These are phyloP conservation scores for Solioccasus polychromus DNA, from an alignment of 768 basidiomycete genomes.

Conservation along the genomic window DNA sequence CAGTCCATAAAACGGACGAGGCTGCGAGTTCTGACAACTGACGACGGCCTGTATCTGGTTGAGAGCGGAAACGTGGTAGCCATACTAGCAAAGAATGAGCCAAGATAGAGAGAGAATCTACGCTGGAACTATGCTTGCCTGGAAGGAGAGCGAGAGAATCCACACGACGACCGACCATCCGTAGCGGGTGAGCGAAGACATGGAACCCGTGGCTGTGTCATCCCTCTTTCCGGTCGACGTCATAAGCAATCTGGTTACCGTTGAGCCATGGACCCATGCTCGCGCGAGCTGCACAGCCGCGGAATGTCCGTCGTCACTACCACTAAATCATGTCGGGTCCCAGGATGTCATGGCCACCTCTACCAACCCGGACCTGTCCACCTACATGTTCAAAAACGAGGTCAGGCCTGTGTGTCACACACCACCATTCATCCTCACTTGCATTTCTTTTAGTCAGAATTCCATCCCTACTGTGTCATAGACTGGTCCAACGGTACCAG, in stretches of 20 bases:
- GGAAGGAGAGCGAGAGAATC: constrained; percentile 62
- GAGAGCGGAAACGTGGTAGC: constrained; percentile 89
- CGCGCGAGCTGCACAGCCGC: constrained; percentile 62
- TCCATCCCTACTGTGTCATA: constrained; percentile 78
- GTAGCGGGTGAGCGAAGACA: constrained; percentile 49
- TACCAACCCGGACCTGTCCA: constrained; percentile 58
- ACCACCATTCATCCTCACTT: constrained; percentile 3
- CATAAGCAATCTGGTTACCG: too few relatives aligned
- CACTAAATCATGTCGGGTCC: too few relatives aligned
- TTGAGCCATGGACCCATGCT: constrained; percentile 67
- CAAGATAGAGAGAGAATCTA: neutral
- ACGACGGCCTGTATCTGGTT: constrained; percentile 84
- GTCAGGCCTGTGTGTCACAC: constrained; percentile 31
- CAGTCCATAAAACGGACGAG: constrained; percentile 36
- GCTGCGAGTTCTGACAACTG: constrained; percentile 52
- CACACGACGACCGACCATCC: constrained; percentile 68
- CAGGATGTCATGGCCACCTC: constrained; percentile 80
- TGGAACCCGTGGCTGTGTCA: constrained; percentile 5
- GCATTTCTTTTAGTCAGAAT: constrained; percentile 47
- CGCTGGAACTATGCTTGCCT: constrained; percentile 32
- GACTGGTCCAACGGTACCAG: constrained; percentile 68
- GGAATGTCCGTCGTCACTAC: constrained; percentile 60
- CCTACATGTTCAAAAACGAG: constrained; percentile 64
- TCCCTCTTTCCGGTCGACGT: too few relatives aligned
- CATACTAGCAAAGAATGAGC: constrained; percentile 51